phyloP scores from a whole-genome alignment of 805 yeast species.

The Wickerhamiella sorbophila region DNA sequence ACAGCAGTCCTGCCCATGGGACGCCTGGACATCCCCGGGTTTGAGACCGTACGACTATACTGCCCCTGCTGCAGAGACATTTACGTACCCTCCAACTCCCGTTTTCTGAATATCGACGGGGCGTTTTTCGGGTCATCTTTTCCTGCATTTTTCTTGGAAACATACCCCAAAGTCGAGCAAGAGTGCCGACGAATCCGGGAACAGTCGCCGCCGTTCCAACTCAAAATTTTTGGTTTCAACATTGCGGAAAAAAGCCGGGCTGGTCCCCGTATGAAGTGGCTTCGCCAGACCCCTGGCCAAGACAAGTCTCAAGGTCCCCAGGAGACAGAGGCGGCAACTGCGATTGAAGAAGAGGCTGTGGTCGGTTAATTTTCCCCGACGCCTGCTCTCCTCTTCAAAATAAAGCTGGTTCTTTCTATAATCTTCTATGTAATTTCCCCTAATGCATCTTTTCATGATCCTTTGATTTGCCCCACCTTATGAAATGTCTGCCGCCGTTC shows the following conservation, averaged over 20 bases:
- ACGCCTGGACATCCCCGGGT: constrained; percentile 76
- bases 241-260: constrained; percentile 56
- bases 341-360: background rate
- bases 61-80: constrained; percentile 93
- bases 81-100: constrained; percentile 74
- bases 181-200: constrained; percentile 49
- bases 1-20: constrained; percentile 89
- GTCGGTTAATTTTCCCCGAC: background rate
- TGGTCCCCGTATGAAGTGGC: constrained; percentile 96
- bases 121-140: constrained; percentile 95
- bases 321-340: constrained; percentile 28
- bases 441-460: background rate
- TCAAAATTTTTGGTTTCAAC: constrained; percentile 78
- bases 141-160: constrained; percentile 81
- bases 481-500: too few species aligned
- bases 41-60: constrained; percentile 78
- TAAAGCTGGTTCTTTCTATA: background rate
- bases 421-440: background rate
- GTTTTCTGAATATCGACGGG: constrained; percentile 83
- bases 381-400: too few species aligned
- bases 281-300: constrained; percentile 53
- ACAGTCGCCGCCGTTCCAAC: constrained; percentile 31
- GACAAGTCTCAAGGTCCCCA: constrained; percentile 41
- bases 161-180: constrained; percentile 79
- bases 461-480: too few species aligned